Conservation (phyloP, 768 basidiomycete species). For the Naganishia randhawae region DNA sequence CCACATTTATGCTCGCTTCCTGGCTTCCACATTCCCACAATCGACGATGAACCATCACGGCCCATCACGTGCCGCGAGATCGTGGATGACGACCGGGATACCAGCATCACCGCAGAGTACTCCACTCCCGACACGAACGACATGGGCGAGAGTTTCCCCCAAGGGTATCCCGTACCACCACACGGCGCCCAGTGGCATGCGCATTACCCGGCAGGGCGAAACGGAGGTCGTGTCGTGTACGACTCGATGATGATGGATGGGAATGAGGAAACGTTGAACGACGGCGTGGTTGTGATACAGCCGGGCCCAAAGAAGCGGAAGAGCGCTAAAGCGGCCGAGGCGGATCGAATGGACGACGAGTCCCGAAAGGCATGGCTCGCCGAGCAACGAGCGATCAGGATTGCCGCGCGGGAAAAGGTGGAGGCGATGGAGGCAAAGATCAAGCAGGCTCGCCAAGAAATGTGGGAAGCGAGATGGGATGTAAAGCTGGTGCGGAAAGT, state of each 20-base stretch:
- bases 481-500: slow-evolving; percentile 2
- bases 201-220: background rate
- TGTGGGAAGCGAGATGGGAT: slow-evolving; percentile 11
- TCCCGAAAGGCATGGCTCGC: slow-evolving; percentile 18
- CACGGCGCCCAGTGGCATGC: slow-evolving; percentile 2
- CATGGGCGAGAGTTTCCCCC: background rate
- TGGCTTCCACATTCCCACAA: slow-evolving; percentile 62
- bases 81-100: slow-evolving; percentile 30
- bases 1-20: slow-evolving; percentile 90
- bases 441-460: background rate
- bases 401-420: slow-evolving; percentile 6
- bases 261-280: no score
- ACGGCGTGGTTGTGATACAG: background rate
- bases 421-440: background rate
- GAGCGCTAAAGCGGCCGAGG: slow-evolving; percentile 12
- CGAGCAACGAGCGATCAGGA: slow-evolving; percentile 4
- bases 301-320: background rate
- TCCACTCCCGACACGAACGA: background rate
- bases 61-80: slow-evolving; percentile 42
- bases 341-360: background rate
- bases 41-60: slow-evolving; percentile 34
- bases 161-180: slow-evolving; percentile 4
- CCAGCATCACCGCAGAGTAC: background rate
- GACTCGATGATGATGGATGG: background rate
- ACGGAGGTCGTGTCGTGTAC: slow-evolving; percentile 1